Conservation (phyloP, 495 filamentous ascomycete species). For the Letharia columbiana region DNA sequence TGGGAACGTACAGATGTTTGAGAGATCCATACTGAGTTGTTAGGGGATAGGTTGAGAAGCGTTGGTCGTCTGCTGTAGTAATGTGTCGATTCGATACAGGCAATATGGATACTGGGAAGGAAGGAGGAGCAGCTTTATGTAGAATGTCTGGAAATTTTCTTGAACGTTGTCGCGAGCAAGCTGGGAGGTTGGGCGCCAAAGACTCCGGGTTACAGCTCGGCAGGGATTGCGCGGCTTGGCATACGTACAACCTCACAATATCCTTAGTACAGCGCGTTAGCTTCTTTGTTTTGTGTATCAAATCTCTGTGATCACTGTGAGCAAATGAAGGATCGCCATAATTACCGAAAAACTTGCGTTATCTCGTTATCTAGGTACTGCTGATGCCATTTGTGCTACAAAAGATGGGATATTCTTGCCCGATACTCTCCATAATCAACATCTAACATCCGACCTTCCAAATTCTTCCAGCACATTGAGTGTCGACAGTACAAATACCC, state of each 20-base stretch:
- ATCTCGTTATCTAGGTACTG: no score
- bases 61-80: not conserved
- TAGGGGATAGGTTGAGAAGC: not conserved
- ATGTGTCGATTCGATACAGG: not conserved
- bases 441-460: not conserved
- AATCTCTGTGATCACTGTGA: not conserved
- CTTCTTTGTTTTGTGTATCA: not conserved
- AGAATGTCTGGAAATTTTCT: not conserved
- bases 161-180: not conserved
- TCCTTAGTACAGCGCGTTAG: no score
- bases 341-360: not conserved
- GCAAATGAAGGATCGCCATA: not conserved
- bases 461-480: not conserved
- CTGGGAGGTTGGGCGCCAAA: not conserved
- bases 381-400: not conserved
- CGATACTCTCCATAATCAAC: not conserved
- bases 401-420: not conserved
- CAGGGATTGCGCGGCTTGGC: conserved; percentile 4
- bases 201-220: no score
- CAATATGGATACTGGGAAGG: not conserved
- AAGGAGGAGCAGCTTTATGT: not conserved
- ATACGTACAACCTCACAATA: not conserved
- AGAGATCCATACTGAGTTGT: conserved; percentile 41
- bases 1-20: conserved; percentile 47
- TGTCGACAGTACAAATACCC: not conserved